Percentiles rank a stretch among this genome's conserved stretches.
phyloP scores from a whole-genome alignment of 1,284 basidiomycete species.

The Ceratobasidium theobromae region DNA sequence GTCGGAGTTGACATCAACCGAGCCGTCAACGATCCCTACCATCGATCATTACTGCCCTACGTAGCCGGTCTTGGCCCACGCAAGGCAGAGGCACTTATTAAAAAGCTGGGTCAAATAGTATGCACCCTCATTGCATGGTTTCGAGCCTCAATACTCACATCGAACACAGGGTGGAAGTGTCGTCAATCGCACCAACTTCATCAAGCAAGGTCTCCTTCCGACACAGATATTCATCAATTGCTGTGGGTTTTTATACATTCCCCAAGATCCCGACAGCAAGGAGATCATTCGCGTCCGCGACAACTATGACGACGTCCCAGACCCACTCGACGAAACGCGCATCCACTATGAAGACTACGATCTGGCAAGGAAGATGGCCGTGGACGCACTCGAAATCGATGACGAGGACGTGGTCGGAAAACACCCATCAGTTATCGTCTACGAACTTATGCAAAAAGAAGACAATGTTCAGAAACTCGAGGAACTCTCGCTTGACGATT shows the following conservation, averaged over 20 bases:
- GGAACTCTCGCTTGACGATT: constrained; percentile 94
- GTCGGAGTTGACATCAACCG: constrained; percentile 97
- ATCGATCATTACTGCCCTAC: constrained; percentile 84
- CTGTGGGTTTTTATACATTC: constrained; percentile 86
- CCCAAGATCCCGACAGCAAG: constrained; percentile 65
- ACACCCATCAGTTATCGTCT: constrained; percentile 85
- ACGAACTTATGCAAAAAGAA: constrained; percentile 80
- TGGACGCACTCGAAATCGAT: constrained; percentile 92
- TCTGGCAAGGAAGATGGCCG: constrained; percentile 97
- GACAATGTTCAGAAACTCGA: constrained; percentile 82
- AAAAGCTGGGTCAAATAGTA: constrained; percentile 76
- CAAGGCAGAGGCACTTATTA: constrained; percentile 85
- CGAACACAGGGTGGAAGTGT: constrained; percentile 72
- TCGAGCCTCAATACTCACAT: background rate
- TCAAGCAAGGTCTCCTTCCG: constrained; percentile 75
- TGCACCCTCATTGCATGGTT: constrained; percentile 38
- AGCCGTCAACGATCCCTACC: constrained; percentile 83
- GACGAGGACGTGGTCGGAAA: constrained; percentile 92
- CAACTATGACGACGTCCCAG: constrained; percentile 56
- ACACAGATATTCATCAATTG: constrained; percentile 90
- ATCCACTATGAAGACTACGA: constrained; percentile 99
- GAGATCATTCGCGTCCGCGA: constrained; percentile 66
- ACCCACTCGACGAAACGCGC: constrained; percentile 93
- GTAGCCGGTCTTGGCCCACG: constrained; percentile 93
- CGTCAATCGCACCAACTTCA: constrained; percentile 80